A percentile compares a stretch with the other conserved stretches of the same genome.
Evolutionary conservation across 192 early-diverging fungal species (phyloP).

Genomic region (Coemansia sp.): DNA sequence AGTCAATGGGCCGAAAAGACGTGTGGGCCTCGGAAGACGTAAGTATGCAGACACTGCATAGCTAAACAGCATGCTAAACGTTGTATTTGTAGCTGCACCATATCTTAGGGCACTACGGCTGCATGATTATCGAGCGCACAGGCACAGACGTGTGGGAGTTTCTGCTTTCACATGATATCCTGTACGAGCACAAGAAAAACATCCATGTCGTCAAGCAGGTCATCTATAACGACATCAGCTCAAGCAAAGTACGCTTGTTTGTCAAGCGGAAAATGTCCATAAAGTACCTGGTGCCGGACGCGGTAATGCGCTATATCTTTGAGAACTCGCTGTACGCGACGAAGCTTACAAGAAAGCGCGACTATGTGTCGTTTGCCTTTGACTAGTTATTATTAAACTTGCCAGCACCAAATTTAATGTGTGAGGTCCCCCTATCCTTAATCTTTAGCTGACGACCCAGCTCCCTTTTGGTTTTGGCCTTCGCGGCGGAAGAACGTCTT

Average conservation of each 20-base stretch:
- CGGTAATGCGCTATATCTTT: conserved; percentile 88
- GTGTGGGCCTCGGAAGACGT: conserved; percentile 84
- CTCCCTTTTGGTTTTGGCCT: conserved; percentile 45
- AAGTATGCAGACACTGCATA: conserved; percentile 10
- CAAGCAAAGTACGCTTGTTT: conserved; percentile 94
- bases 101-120: conserved; percentile 89
- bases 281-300: conserved; percentile 89
- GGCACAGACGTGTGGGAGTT: conserved; percentile 93
- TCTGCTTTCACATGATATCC: conserved; percentile 82
- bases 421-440: not conserved
- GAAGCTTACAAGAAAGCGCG: conserved; percentile 53
- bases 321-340: conserved; percentile 71
- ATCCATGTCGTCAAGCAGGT: conserved; percentile 93
- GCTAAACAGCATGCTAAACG: not conserved
- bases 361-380: conserved; percentile 54
- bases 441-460: not conserved
- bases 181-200: conserved; percentile 86
- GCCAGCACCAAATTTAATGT: too few species aligned
- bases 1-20: conserved; percentile 88
- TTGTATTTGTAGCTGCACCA: conserved; percentile 62
- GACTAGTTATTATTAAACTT: conserved; percentile 24
- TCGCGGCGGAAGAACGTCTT: conserved; percentile 70
- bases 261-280: conserved; percentile 92
- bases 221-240: conserved; percentile 97
- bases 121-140: conserved; percentile 92